A percentile compares a stretch with the other conserved stretches of the same genome.
phyloP scores from a whole-genome alignment of 208 protist genomes.

The Novymonas esmeraldas region DNA sequence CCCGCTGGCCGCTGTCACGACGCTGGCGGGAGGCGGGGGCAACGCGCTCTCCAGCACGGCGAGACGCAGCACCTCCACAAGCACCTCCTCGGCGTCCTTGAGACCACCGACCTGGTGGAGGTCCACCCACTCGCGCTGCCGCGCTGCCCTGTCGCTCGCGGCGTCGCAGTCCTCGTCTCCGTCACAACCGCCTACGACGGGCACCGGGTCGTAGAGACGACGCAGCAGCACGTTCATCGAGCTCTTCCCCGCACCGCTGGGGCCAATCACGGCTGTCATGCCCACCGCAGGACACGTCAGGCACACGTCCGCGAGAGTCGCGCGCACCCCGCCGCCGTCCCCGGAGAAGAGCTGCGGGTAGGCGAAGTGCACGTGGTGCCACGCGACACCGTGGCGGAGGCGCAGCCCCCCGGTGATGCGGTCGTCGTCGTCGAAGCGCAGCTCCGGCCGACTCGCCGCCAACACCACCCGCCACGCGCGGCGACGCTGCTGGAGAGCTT shows the following conservation, averaged over 20 bases:
- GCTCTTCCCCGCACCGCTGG: slow-evolving; percentile 82
- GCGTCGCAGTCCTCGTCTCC: not conserved
- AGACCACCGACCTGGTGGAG: slow-evolving; percentile 1
- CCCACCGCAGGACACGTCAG: slow-evolving; percentile 33
- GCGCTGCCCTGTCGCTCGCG: not conserved
- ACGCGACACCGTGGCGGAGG: slow-evolving; percentile 36
- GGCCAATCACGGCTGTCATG: slow-evolving; percentile 75
- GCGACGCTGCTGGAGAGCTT: slow-evolving; percentile 20
- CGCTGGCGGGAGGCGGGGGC: slow-evolving; percentile 6
- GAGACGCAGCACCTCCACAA: slow-evolving; percentile 30
- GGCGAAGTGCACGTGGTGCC: slow-evolving; percentile 65
- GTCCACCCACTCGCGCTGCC: not conserved
- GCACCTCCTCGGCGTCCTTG: slow-evolving; percentile 14
- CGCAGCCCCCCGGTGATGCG: slow-evolving; percentile 54
- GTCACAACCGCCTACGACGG: too few species aligned
- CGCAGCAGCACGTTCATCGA: slow-evolving; percentile 67
- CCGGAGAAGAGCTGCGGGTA: slow-evolving; percentile 55
- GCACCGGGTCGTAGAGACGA: slow-evolving; percentile 75
- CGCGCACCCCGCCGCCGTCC: not conserved
- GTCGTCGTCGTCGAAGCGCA: slow-evolving; percentile 44
- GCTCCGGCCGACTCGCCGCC: slow-evolving; percentile 1
- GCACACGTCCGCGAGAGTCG: slow-evolving; percentile 25
- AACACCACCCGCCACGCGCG: slow-evolving; percentile 21
- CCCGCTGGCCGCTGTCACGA: not conserved
- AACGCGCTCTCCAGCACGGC: slow-evolving; percentile 36